Conservation (phyloP, 2,329 filamentous ascomycete species). For the Paecilomyces formosus region DNA sequence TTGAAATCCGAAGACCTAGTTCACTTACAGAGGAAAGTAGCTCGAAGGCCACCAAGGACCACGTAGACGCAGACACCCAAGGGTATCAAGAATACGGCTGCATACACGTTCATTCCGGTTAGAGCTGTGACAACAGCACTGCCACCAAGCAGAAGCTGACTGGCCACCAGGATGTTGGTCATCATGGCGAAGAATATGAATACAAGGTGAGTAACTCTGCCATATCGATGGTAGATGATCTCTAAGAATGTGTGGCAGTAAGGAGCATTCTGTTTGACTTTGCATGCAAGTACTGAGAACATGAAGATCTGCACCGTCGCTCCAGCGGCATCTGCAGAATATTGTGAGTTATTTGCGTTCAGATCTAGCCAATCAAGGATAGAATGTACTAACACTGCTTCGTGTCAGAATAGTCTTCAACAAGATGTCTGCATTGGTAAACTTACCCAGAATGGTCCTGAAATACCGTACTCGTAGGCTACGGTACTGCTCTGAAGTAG, state of each 20-base stretch:
- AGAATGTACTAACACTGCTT: neutral
- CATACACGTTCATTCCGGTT: constrained; percentile 36
- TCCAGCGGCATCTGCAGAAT: constrained; percentile 30
- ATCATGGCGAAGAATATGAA: constrained; percentile 36
- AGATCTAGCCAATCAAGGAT: too few species aligned
- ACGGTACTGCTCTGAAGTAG: constrained; percentile 24
- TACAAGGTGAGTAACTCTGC: constrained; percentile 27
- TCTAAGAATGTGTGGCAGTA: constrained; percentile 35
- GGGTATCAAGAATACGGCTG: constrained; percentile 38
- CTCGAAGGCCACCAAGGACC: constrained; percentile 30
- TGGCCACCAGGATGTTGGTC: constrained; percentile 39
- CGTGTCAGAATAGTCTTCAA: neutral
- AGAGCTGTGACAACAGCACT: constrained; percentile 36
- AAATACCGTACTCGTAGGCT: constrained; percentile 30
- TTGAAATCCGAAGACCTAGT: neutral
- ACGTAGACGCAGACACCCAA: constrained; percentile 32
- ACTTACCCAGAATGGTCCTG: constrained; percentile 26
- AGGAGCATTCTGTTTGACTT: constrained; percentile 35
- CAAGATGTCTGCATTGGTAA: neutral
- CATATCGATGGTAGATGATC: constrained; percentile 35
- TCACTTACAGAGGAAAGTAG: constrained; percentile 22
- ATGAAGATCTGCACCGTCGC: constrained; percentile 39
- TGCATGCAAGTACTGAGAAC: constrained; percentile 37
- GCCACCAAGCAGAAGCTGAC: constrained; percentile 36
- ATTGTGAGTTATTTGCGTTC: neutral